phyloP scores from a whole-genome alignment of 2,329 filamentous ascomycete genomes.

The Epichloe baconii region DNA sequence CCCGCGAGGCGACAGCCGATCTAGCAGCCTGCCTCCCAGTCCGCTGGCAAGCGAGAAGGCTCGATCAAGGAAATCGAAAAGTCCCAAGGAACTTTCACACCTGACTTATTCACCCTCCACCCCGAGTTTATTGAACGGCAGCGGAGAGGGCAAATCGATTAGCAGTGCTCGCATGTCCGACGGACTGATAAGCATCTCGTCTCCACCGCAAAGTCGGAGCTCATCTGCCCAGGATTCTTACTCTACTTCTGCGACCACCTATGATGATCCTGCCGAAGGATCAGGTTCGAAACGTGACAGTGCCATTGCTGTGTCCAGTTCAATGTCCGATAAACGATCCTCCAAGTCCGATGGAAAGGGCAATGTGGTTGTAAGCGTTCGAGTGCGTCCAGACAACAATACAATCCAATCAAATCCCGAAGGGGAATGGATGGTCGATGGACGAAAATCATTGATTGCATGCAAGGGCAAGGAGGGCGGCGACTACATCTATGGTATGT shows the following conservation, averaged over 20 bases:
- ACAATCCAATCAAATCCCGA: constrained; percentile 50
- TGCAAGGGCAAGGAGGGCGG: constrained; percentile 83
- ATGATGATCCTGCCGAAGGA: constrained; percentile 62
- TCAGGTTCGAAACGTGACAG: constrained; percentile 19
- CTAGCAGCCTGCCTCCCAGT: constrained; percentile 49
- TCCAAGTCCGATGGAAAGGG: constrained; percentile 66
- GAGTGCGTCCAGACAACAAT: constrained; percentile 72
- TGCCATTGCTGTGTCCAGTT: constrained; percentile 15
- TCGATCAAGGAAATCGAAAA: constrained; percentile 39
- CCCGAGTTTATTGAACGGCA: constrained; percentile 68
- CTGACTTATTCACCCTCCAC: constrained; percentile 37
- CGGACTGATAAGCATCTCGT: constrained; percentile 62
- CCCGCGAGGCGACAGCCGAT: constrained; percentile 51
- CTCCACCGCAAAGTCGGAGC: constrained; percentile 76
- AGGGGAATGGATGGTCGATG: constrained; percentile 86
- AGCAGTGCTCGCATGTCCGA: constrained; percentile 56
- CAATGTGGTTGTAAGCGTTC: constrained; percentile 90
- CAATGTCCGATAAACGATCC: constrained; percentile 29
- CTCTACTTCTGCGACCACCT: constrained; percentile 77
- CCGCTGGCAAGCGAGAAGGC: constrained; percentile 41
- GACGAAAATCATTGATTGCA: constrained; percentile 65
- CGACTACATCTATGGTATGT: constrained; percentile 79
- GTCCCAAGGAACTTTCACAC: constrained; percentile 40
- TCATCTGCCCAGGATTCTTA: constrained; percentile 90
- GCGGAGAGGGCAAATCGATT: constrained; percentile 63